Percentiles rank a stretch among this genome's conserved stretches.
Evolutionary conservation across 176 grass and related monocot genomes (phyloP).

Genomic region (Ananas comosus): DNA sequence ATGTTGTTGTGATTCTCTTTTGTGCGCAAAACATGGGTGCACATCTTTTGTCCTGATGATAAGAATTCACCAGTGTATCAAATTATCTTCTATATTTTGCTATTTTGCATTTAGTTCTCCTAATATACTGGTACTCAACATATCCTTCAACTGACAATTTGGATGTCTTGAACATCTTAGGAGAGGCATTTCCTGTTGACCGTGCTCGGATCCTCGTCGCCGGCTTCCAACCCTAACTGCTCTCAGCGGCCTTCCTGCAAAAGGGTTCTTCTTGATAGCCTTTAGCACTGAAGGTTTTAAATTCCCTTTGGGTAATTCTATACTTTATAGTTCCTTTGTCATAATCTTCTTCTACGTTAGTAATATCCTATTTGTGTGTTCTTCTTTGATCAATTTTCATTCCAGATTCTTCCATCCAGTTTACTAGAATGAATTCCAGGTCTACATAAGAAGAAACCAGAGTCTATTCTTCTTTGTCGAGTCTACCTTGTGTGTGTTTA

Average conservation of each 20-base stretch:
- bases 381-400: not conserved
- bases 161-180: conserved; percentile 37
- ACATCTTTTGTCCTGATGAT: not conserved
- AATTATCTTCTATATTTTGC: not conserved
- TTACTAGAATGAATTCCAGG: no score
- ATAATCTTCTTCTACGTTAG: conserved; percentile 9
- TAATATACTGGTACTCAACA: not conserved
- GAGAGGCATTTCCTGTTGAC: conserved; percentile 82
- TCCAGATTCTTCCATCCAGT: not conserved
- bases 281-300: conserved; percentile 17
- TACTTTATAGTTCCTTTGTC: conserved; percentile 10
- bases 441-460: not conserved
- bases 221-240: conserved; percentile 33
- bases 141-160: conserved; percentile 7
- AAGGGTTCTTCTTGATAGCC: conserved; percentile 90
- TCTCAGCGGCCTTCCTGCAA: conserved; percentile 84
- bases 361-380: conserved; percentile 5
- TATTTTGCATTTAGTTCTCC: not conserved
- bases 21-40: not conserved
- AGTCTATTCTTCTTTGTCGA: not conserved
- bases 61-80: not conserved
- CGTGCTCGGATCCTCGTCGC: conserved; percentile 59
- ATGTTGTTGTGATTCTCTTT: not conserved
- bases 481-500: not conserved
- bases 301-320: conserved; percentile 1